phyloP scores from a whole-genome alignment of 2,329 filamentous ascomycete species.

The Coniochaeta sp. region DNA sequence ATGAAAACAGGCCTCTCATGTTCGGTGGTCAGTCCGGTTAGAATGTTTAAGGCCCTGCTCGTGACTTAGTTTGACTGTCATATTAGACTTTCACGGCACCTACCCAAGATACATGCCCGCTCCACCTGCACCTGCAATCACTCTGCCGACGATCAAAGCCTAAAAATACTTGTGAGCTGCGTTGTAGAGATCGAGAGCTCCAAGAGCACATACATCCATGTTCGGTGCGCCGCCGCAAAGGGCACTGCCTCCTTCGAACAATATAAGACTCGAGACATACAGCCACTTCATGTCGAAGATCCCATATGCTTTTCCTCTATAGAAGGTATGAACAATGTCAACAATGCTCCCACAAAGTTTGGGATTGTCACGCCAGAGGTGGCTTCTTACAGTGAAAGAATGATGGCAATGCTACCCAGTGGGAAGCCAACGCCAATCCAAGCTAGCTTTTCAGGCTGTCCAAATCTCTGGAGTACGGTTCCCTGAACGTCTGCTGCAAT shows the following conservation, averaged over 20 bases:
- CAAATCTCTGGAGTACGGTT: conserved; percentile 26
- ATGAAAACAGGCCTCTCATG: conserved; percentile 24
- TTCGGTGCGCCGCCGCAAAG: conserved; percentile 16
- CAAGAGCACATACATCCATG: conserved; percentile 11
- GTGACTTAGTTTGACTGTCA: neutral
- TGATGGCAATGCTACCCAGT: conserved; percentile 17
- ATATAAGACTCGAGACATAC: conserved; percentile 14
- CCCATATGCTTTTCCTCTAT: neutral
- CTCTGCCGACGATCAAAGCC: conserved; percentile 21
- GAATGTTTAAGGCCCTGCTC: conserved; percentile 15
- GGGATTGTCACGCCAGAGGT: neutral
- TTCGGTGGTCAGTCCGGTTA: conserved; percentile 19
- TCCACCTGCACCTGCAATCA: conserved; percentile 21
- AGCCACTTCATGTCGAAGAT: conserved; percentile 11
- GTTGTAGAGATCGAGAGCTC: neutral
- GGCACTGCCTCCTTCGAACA: conserved; percentile 23
- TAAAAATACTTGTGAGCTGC: neutral
- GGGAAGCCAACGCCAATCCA: conserved; percentile 32
- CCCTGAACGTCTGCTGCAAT: conserved; percentile 36
- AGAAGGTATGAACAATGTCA: neutral
- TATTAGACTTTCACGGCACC: neutral
- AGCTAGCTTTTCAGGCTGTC: conserved; percentile 26
- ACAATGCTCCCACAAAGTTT: neutral
- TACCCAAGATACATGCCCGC: conserved; percentile 20
- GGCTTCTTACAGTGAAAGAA: conserved; percentile 6